Conservation (phyloP, 148 eudicot genomes). For the Vaccinium myrtillus region DNA sequence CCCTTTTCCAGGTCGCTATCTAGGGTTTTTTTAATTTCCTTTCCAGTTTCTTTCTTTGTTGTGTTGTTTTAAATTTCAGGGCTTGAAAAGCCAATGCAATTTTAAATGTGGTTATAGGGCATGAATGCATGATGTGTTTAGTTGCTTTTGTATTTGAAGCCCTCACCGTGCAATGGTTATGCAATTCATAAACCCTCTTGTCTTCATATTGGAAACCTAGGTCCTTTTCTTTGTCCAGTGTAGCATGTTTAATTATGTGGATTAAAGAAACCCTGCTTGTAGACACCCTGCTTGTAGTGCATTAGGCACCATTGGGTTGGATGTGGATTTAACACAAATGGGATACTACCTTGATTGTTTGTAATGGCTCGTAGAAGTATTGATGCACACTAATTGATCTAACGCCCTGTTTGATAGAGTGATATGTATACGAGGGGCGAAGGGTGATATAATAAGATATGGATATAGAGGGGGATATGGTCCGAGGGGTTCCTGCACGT, state of each 20-base stretch:
- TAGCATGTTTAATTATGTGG: background rate
- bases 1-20: slow-evolving; percentile 76
- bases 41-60: background rate
- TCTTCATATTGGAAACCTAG: background rate
- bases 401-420: no score
- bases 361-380: background rate
- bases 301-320: background rate
- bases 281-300: background rate
- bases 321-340: background rate
- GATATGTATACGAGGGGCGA: no score
- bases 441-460: no score
- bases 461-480: no score
- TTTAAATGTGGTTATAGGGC: no score
- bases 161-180: background rate
- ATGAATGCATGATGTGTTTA: no score
- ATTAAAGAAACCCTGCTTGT: background rate
- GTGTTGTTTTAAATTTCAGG: background rate
- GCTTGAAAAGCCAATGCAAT: no score
- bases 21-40: slow-evolving; percentile 4
- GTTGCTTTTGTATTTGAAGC: background rate
- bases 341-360: background rate
- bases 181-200: background rate
- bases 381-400: background rate
- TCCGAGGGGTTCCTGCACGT: no score
- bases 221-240: background rate